Percentiles rank a stretch among this genome's conserved stretches.
These are phyloP conservation scores for Fusarium sp. DNA, from an alignment of 2,329 filamentous ascomycete species.

Conservation along the genomic window DNA sequence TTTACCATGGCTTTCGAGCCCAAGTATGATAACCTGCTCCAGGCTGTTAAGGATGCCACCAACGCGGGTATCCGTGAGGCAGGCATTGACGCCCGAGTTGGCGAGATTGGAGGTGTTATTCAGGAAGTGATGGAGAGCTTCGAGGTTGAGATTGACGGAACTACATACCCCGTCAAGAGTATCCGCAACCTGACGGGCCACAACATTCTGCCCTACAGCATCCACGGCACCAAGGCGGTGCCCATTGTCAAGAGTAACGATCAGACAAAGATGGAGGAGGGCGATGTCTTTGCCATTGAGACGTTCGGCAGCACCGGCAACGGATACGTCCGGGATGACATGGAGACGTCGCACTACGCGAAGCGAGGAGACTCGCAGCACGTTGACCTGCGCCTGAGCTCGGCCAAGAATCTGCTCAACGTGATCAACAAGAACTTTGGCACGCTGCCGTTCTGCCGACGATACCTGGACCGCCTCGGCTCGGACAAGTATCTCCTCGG, in stretches of 20 bases:
- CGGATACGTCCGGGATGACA: conserved; percentile 87
- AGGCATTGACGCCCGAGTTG: conserved; percentile 90
- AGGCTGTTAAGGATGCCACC: conserved; percentile 80
- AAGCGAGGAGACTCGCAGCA: conserved; percentile 79
- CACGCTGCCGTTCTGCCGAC: conserved; percentile 88
- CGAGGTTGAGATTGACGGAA: conserved; percentile 85
- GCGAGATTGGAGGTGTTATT: conserved; percentile 85
- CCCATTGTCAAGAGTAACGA: conserved; percentile 92
- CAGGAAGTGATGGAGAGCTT: conserved; percentile 96
- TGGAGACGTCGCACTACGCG: conserved; percentile 92
- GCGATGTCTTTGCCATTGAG: conserved; percentile 94
- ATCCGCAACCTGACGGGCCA: conserved; percentile 92
- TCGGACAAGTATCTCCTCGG: conserved; percentile 95
- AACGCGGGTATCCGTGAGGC: conserved; percentile 88
- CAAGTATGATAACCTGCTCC: conserved; percentile 79
- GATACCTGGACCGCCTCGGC: conserved; percentile 92
- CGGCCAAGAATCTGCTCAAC: conserved; percentile 85
- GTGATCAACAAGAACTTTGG: conserved; percentile 98
- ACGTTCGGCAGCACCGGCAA: conserved; percentile 95
- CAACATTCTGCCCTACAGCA: conserved; percentile 88
- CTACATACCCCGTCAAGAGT: conserved; percentile 82
- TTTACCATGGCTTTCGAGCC: conserved; percentile 84
- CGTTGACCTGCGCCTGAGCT: conserved; percentile 80
- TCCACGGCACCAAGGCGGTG: conserved; percentile 93
- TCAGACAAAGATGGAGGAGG: conserved; percentile 97